These are phyloP conservation scores for Meira miltonrushii DNA, from an alignment of 1,284 basidiomycete species.

Conservation along the genomic window DNA sequence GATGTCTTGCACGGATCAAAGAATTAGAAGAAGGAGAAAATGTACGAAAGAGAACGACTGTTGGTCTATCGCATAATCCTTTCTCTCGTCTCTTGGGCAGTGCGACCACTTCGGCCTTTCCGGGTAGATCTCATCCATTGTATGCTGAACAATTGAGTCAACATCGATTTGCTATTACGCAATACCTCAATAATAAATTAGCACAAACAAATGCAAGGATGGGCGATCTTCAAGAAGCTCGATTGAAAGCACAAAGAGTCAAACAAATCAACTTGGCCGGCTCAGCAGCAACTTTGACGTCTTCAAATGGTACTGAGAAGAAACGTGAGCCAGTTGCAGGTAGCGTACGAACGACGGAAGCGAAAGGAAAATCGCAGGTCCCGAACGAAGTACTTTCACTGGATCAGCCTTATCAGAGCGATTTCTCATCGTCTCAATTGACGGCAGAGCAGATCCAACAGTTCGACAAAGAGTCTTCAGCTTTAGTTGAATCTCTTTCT, in stretches of 20 bases:
- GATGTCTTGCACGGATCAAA: constrained; percentile 75
- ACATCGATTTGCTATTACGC: constrained; percentile 75
- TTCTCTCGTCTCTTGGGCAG: constrained; percentile 58
- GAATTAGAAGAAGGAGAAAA: constrained; percentile 79
- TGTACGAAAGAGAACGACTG: constrained; percentile 33
- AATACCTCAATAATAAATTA: constrained; percentile 73
- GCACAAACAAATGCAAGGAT: constrained; percentile 71
- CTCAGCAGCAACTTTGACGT: neutral
- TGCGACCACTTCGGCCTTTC: neutral
- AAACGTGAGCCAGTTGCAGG: neutral
- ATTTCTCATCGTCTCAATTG: constrained; percentile 20
- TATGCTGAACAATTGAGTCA: constrained; percentile 68
- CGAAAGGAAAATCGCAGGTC: neutral
- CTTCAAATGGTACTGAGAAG: neutral
- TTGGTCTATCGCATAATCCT: constrained; percentile 11
- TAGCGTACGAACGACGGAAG: neutral
- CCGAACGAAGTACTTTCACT: neutral
- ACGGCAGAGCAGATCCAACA: constrained; percentile 73
- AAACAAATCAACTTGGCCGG: constrained; percentile 1
- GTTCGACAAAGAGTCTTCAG: constrained; percentile 82
- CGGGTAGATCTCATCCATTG: constrained; percentile 8
- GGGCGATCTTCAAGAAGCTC: constrained; percentile 74
- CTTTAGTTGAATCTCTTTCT: constrained; percentile 72
- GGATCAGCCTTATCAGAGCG: neutral
- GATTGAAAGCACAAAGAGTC: neutral